phyloP scores from a whole-genome alignment of 371 early-diverging fungal genomes.

The Batkoa obscura region DNA sequence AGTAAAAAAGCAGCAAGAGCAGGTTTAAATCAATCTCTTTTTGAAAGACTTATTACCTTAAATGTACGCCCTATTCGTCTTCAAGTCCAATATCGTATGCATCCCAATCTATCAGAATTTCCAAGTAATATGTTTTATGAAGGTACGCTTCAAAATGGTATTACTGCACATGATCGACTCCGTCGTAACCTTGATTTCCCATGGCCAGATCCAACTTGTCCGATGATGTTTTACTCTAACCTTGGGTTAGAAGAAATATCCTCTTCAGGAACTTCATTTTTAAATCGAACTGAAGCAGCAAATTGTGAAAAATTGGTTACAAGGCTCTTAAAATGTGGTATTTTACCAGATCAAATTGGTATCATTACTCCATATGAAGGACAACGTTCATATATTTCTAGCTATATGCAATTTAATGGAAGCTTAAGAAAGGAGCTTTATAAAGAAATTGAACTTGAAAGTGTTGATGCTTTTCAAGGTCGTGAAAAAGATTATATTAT shows the following conservation, averaged over 20 bases:
- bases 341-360: conserved; percentile 87
- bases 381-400: conserved; percentile 85
- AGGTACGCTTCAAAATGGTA: conserved; percentile 90
- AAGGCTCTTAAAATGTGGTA: conserved; percentile 69
- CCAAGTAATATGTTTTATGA: conserved; percentile 98
- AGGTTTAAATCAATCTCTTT: conserved; percentile 88
- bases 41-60: conserved; percentile 87
- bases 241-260: conserved; percentile 93
- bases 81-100: conserved; percentile 98
- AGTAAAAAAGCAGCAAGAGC: conserved; percentile 91
- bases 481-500: conserved; percentile 99
- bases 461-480: conserved; percentile 99
- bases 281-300: conserved; percentile 82
- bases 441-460: conserved; percentile 92
- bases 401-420: conserved; percentile 87
- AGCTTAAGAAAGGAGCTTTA: conserved; percentile 75
- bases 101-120: conserved; percentile 92
- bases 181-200: conserved; percentile 77
- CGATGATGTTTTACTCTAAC: conserved; percentile 90
- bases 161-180: conserved; percentile 79
- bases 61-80: conserved; percentile 86
- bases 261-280: conserved; percentile 86
- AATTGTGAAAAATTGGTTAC: conserved; percentile 91
- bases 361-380: conserved; percentile 99
- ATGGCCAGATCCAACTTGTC: conserved; percentile 82